Evolutionary conservation across 202 grass and related monocot species (phyloP).

Genomic region (Carex sylvatica): DNA sequence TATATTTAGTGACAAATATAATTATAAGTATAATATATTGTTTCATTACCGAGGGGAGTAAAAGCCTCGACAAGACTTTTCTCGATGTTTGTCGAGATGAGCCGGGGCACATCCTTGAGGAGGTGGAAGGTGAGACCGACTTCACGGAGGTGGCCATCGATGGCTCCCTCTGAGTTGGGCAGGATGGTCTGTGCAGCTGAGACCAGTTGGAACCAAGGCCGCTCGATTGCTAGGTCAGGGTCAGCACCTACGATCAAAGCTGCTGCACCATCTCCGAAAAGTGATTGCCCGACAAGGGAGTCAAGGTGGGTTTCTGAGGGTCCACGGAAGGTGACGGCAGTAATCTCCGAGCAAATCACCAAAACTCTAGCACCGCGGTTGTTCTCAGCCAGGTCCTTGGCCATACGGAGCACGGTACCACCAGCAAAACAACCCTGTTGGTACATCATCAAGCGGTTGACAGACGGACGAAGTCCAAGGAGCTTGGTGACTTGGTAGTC

Average conservation of each 20-base stretch:
- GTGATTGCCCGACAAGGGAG: constrained; percentile 63
- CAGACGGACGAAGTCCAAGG: constrained; percentile 56
- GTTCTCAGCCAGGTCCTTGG: constrained; percentile 78
- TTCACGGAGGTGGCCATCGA: constrained; percentile 64
- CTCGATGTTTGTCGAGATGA: constrained; percentile 80
- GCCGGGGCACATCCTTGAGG: constrained; percentile 65
- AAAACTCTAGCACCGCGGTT: constrained; percentile 60
- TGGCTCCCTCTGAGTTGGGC: constrained; percentile 66
- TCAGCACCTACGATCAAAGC: constrained; percentile 60
- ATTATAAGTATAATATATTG: background rate
- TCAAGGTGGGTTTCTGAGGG: constrained; percentile 59
- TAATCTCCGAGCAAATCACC: constrained; percentile 65
- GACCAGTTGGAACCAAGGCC: constrained; percentile 61
- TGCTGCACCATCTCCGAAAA: constrained; percentile 60
- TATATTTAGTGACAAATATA: background rate
- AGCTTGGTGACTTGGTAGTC: constrained; percentile 84
- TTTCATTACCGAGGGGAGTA: constrained; percentile 14
- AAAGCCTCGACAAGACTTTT: constrained; percentile 39
- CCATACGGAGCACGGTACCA: constrained; percentile 57
- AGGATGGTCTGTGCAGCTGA: constrained; percentile 60
- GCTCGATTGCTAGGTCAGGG: constrained; percentile 39
- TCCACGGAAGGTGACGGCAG: constrained; percentile 55
- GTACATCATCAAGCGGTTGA: constrained; percentile 84
- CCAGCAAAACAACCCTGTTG: constrained; percentile 81
- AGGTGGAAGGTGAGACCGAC: constrained; percentile 70